Base-by-base conservation (phyloP, 1,284 basidiomycete genomes). In the Tylopilus sp. region DNA sequence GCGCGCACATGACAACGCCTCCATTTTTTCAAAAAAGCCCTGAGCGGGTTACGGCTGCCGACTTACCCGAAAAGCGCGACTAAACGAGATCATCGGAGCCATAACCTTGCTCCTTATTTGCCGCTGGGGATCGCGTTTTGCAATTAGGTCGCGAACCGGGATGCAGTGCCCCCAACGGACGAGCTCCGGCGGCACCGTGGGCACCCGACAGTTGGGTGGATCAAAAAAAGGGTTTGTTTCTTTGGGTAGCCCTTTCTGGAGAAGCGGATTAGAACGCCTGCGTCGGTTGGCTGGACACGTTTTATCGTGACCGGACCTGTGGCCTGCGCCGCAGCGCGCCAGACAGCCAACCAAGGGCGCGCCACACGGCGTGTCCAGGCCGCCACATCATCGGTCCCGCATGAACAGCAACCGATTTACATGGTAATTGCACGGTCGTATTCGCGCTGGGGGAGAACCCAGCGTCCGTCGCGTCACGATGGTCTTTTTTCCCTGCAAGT, bases 281-380 rank as follows among this genome's bases (percentile, higher is more conserved):
- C 41, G 61, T 60, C 58, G 59, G 55, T 41, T 40, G 9, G 48
- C 50, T 3, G 41, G 48, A 50, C 59, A 60, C 59, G 61, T 64
- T 55, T 44, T 16, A 48, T 39, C 16, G 26, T 21, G 57, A 48
- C 9, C 44, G 25, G 28, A 3, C 8, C 13, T n/a, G n/a, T 12
- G 13, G 26, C 21, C 31, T 39, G 41, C 58, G 26, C 40, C 49
- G 44, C 42, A 47, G 44, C 26, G 19, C 21, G 30, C 44, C 26
- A 23, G 15, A 18, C 28, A 34, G n/a, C 33, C 10, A 19, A 10
- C 34, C 10, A 18, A 15, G 15, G 28, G 41, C 28, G 46, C 52
- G 18, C 34, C 34, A 35, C 39, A 33, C 43, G n/a, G n/a, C 4
- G 3, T 44, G 42, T 53, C 34, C 46, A 41, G 49, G 53, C 53